Percentiles rank a stretch among this genome's conserved stretches.
Evolutionary conservation across 192 early-diverging fungal species (phyloP).

Genomic region (Gryganskiella cystojenkinii): DNA sequence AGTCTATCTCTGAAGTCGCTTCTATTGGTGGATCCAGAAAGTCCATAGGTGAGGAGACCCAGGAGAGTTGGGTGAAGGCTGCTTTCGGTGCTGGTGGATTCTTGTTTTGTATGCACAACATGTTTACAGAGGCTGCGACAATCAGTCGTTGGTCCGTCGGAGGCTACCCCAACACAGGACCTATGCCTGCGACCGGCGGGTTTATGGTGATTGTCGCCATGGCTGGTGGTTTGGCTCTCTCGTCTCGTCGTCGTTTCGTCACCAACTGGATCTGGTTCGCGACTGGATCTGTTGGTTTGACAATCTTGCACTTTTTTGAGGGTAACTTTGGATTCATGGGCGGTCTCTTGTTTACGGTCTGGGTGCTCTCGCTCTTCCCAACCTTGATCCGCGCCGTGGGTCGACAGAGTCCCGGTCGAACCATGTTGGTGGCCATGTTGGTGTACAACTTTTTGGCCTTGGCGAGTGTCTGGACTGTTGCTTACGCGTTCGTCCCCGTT

Average conservation of each 20-base stretch:
- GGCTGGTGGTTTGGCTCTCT: constrained; percentile 60
- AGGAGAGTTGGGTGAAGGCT: constrained; percentile 50
- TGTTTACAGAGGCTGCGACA: constrained; percentile 76
- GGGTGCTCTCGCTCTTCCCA: constrained; percentile 65
- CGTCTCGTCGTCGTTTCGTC: constrained; percentile 42
- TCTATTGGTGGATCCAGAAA: not conserved
- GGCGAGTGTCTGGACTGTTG: constrained; percentile 78
- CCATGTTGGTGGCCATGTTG: constrained; percentile 65
- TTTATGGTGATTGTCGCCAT: constrained; percentile 63
- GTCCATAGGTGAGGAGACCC: not conserved
- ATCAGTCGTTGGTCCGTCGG: constrained; percentile 75
- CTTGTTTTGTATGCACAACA: constrained; percentile 74
- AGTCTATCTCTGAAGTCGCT: too few species aligned
- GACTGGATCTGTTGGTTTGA: constrained; percentile 58
- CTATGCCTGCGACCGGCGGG: constrained; percentile 74
- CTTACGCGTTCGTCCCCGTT: constrained; percentile 84
- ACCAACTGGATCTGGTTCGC: constrained; percentile 63
- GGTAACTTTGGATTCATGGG: constrained; percentile 69
- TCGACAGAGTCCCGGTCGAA: constrained; percentile 66
- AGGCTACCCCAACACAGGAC: constrained; percentile 77
- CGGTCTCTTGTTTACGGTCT: constrained; percentile 67
- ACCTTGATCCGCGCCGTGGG: constrained; percentile 61
- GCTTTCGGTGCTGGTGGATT: constrained; percentile 68
- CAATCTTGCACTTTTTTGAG: constrained; percentile 59
- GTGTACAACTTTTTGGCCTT: constrained; percentile 75